Conservation (phyloP, 352 stramenopile species). For the Globisporangium uncinulatum region DNA sequence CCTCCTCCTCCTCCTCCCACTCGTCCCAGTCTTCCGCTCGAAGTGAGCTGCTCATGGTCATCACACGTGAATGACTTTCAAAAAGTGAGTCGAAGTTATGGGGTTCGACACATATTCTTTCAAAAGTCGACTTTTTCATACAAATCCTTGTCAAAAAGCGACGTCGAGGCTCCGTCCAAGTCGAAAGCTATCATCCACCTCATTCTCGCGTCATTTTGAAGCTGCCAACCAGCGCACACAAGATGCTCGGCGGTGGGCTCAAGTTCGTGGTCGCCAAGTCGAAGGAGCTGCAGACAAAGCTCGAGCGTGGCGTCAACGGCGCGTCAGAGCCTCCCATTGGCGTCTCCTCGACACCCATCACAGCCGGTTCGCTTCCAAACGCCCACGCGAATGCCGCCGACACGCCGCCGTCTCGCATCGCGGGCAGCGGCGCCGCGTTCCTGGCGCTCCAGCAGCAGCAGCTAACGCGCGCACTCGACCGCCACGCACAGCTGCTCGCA, state of each 20-base stretch:
- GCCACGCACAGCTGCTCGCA: constrained; percentile 39
- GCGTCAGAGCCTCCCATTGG: neutral
- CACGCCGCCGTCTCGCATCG: neutral
- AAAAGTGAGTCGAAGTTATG: neutral
- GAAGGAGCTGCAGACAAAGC: constrained; percentile 53
- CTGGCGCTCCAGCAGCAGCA: constrained; percentile 31
- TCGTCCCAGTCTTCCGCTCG: constrained; percentile 35
- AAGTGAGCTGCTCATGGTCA: no score
- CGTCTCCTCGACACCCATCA: no score
- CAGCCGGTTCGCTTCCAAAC: no score
- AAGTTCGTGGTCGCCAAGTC: constrained; percentile 78
- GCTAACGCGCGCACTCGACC: constrained; percentile 20
- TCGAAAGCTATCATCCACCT: no score
- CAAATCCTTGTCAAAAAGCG: no score
- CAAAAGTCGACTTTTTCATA: neutral
- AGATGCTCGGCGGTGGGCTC: constrained; percentile 43
- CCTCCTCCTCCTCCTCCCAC: constrained; percentile 30
- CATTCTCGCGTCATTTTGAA: no score
- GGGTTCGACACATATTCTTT: neutral
- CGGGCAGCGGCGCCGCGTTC: constrained; percentile 21
- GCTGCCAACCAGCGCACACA: neutral
- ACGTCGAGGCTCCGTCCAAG: no score
- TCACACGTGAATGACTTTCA: no score
- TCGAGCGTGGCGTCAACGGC: constrained; percentile 15
- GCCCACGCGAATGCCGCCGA: neutral